Base-by-base conservation (phyloP, 441 rosid species). In the Biscutella laevigata region DNA sequence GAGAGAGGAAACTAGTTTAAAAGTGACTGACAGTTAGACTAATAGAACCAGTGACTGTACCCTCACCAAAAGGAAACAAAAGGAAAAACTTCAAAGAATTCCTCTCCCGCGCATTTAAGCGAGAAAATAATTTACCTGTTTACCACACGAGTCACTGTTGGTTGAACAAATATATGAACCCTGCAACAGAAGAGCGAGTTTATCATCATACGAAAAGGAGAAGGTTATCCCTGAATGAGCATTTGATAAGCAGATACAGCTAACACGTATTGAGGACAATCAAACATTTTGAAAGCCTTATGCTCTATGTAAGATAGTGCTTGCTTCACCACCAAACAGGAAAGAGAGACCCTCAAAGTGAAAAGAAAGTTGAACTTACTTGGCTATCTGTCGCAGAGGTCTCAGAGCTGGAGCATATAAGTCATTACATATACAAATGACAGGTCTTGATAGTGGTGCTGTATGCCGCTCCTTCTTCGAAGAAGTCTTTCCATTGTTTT, bases 391-490 rank as follows among this genome's bases (percentile, higher is more conserved):
- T 47, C 99, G 95, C 63, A 94, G 70, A 57, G 86, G 95, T 66
- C 97, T 79, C 67, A 94, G 76, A 53, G 82, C 95, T 61, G 96
- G 95, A 20, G 88, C 87, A 71, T 94, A 94, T 16, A 88, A 78
- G 70, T 94, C 99, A 72, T 94, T 94, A 60, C 99, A 88, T 69
- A 94, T 88, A 77, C 99, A 94, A 59, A 94, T 86, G 25, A 94
- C 94, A 40, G 99, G 99, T 78, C 99, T 78, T 62, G 77, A 76
- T 19, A 94, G 54, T 34, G 97, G 76, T 39, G 71, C 59, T 36
- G 79, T 57, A 77, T 77, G 83, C 19, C 48, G 77, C 40, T 80
- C 72, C 70, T 77, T 86, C 69, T 77, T 94, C 35, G 76, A 71
- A 53, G 81, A 75, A 61, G 48, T 47, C 63, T 63, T 84, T 51